Evolutionary conservation across 148 eudicot species (phyloP), one percentile per base, ranked within the genome.

Genomic region (Cornus florida): DNA sequence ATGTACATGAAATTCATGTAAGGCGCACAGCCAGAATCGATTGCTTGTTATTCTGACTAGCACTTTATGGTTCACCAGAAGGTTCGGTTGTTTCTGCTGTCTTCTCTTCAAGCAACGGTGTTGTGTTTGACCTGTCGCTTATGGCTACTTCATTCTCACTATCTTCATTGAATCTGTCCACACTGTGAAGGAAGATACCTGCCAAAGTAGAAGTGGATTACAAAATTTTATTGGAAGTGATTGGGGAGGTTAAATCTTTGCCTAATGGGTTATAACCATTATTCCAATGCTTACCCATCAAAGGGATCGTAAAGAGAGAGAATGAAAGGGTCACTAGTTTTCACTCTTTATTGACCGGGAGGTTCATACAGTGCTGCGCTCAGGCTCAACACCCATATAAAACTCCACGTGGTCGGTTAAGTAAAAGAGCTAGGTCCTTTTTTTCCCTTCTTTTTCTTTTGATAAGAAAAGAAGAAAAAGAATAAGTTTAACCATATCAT

Each of bases 151-250:
- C 53, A 62, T 60, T 38, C 74, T 85, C 87, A 14, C 82, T 80
- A 11, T 90, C 88, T 80, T 90, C 91, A 11, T 85, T 71, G 60
- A 77, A 90, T 79, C 89, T 84, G 80, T 92, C 97, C 68, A 90
- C 92, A 14, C 86, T 78, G 10, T 80, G 86, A 73, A 92, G 67
- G 73, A 92, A 92, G 39, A 92, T 81, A 39, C 95, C 95, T 92
- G 86, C 81, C 72, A 71, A 71, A 56, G 20, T 20, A 17, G 7
- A 11, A 14, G 59, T 9, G 48, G 20, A 57, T 22, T 2, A 4
- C 38, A 64, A 43, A 53, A 38, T 28, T 13, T 53, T 56, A 50
- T 38, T 46, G 60, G 6, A 16, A 43, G 14, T 70, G 23, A 35
- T 20, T 43, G 4, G 33, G 33, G 6, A 4, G 9, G 78, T 8